Percentiles rank a stretch among this genome's conserved stretches.
phyloP scores from a whole-genome alignment of 768 basidiomycete genomes.

The Cantharellus cinnabarinus region DNA sequence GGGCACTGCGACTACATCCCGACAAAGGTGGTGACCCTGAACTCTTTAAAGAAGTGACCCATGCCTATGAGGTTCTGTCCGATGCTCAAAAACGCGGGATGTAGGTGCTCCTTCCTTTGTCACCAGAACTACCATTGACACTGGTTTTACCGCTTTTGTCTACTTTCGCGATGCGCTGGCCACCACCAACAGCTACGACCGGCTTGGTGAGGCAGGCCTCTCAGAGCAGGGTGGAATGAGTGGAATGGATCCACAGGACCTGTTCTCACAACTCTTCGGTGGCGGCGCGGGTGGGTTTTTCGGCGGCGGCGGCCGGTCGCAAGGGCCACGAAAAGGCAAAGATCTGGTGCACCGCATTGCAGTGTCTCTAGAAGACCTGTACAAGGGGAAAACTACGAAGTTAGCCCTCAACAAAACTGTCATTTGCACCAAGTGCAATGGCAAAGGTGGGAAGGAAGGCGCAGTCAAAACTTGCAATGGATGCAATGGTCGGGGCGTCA shows the following conservation, averaged over 20 bases:
- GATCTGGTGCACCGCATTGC: constrained; percentile 94
- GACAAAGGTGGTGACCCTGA: constrained; percentile 96
- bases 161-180: background rate
- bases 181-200: constrained; percentile 37
- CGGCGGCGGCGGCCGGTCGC: constrained; percentile 32
- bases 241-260: constrained; percentile 96
- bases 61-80: constrained; percentile 86
- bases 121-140: background rate
- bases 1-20: constrained; percentile 69
- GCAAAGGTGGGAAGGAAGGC: constrained; percentile 94
- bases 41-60: constrained; percentile 90
- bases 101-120: constrained; percentile 6
- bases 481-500: constrained; percentile 82
- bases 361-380: constrained; percentile 94
- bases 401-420: constrained; percentile 90
- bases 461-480: constrained; percentile 59
- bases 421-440: constrained; percentile 83
- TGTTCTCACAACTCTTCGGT: constrained; percentile 93
- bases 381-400: constrained; percentile 97
- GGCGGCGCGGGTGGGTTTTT: constrained; percentile 27
- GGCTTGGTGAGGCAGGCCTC: constrained; percentile 80
- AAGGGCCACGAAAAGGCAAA: constrained; percentile 81
- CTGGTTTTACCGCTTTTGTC: background rate
- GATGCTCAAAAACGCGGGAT: constrained; percentile 61
- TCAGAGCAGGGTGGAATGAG: constrained; percentile 76